These are phyloP conservation scores for Fusarium sp. DNA, from an alignment of 2,329 filamentous ascomycete genomes.

Conservation along the genomic window DNA sequence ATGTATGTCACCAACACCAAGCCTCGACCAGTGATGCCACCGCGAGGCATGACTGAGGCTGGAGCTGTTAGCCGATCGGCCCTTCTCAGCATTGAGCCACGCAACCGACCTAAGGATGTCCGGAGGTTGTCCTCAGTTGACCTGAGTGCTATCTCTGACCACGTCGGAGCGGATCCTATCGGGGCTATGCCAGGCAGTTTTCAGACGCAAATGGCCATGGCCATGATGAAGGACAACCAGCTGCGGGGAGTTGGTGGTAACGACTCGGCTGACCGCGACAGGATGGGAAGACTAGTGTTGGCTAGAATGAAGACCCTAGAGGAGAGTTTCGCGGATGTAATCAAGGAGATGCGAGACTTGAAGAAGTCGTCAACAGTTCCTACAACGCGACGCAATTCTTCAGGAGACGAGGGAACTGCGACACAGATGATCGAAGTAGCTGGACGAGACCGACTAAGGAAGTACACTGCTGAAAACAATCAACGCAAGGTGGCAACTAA, in stretches of 20 bases:
- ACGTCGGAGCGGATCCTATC: slow-evolving; percentile 68
- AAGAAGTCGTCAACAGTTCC: slow-evolving; percentile 61
- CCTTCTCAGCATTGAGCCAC: slow-evolving; percentile 64
- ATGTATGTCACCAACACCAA: slow-evolving; percentile 60
- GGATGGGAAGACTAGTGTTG: slow-evolving; percentile 83
- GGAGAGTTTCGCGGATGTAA: slow-evolving; percentile 89
- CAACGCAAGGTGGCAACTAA: slow-evolving; percentile 48
- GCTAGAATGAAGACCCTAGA: slow-evolving; percentile 94
- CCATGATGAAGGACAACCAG: slow-evolving; percentile 68
- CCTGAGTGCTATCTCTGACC: slow-evolving; percentile 79
- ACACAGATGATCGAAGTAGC: slow-evolving; percentile 51
- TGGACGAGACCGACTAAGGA: slow-evolving; percentile 47
- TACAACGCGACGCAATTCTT: slow-evolving; percentile 65
- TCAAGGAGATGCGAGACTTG: slow-evolving; percentile 79
- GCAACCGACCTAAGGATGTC: slow-evolving; percentile 53
- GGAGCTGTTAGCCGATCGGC: slow-evolving; percentile 56
- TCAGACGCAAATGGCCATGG: slow-evolving; percentile 82
- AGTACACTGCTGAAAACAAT: slow-evolving; percentile 40
- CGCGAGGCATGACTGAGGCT: slow-evolving; percentile 52
- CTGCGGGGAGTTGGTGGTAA: slow-evolving; percentile 58
- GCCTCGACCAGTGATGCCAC: slow-evolving; percentile 67
- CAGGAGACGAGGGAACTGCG: slow-evolving; percentile 54
- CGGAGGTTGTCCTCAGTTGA: slow-evolving; percentile 73
- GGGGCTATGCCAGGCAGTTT: slow-evolving; percentile 79
- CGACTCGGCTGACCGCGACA: slow-evolving; percentile 65